Conservation (phyloP, 108 stramenopile genomes). For the Nitzschia inconspicua region DNA sequence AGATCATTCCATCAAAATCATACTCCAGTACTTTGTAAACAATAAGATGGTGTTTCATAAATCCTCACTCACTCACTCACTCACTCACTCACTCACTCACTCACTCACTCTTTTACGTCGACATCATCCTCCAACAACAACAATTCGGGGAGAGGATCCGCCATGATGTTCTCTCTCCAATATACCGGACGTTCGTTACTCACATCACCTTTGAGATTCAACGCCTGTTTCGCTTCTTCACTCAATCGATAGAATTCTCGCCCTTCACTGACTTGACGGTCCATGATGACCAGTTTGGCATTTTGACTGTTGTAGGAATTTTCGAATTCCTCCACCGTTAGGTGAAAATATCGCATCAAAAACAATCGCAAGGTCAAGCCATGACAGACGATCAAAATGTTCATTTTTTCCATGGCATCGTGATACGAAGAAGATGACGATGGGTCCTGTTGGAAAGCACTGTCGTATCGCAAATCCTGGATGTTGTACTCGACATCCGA, state of each 20-base stretch:
- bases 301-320: constrained; percentile 75
- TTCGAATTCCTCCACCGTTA: constrained; percentile 82
- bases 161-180: too few species aligned
- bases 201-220: constrained; percentile 40
- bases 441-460: neutral
- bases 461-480: neutral
- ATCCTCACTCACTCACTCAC: too few species aligned
- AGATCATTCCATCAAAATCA: too few species aligned
- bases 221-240: constrained; percentile 28
- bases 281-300: constrained; percentile 75
- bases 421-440: constrained; percentile 14
- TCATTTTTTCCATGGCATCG: constrained; percentile 36
- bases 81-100: too few species aligned
- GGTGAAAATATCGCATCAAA: constrained; percentile 87
- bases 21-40: too few species aligned
- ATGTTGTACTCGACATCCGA: neutral
- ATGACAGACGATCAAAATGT: constrained; percentile 82
- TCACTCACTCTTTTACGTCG: too few species aligned
- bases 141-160: too few species aligned
- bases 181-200: constrained; percentile 31
- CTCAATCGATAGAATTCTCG: constrained; percentile 32
- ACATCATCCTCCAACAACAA: too few species aligned
- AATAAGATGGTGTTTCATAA: too few species aligned
- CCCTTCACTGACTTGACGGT: constrained; percentile 2
- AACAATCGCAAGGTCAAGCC: constrained; percentile 78